These are phyloP conservation scores for Heterobasidion parviporum DNA, from an alignment of 1,284 basidiomycete species.

Conservation along the genomic window DNA sequence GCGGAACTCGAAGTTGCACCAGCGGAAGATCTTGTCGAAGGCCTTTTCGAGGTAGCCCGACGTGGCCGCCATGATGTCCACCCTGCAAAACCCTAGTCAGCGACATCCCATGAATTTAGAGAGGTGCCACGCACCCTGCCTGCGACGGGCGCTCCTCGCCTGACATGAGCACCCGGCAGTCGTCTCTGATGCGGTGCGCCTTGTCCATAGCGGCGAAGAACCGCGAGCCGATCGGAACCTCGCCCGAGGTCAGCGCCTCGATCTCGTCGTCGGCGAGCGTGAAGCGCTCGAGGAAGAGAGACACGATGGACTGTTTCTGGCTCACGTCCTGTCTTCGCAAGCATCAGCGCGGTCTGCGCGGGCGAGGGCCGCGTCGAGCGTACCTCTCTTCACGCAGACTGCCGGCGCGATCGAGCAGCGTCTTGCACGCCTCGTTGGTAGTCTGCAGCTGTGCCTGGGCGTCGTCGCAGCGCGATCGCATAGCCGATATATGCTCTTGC, in stretches of 20 bases:
- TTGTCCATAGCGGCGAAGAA: constrained; percentile 88
- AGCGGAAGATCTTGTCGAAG: constrained; percentile 84
- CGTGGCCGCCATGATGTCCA: constrained; percentile 85
- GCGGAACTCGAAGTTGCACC: constrained; percentile 82
- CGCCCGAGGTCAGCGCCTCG: constrained; percentile 68
- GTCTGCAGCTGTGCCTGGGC: constrained; percentile 72
- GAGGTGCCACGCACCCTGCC: constrained; percentile 55
- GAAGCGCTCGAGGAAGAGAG: constrained; percentile 78
- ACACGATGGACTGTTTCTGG: constrained; percentile 65
- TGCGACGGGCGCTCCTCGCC: constrained; percentile 77
- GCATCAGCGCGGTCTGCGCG: not conserved
- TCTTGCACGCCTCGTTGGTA: constrained; percentile 74
- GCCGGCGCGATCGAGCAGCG: constrained; percentile 82
- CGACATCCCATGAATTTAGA: not conserved
- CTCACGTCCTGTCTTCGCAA: constrained; percentile 54
- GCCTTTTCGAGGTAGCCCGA: constrained; percentile 80
- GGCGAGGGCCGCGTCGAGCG: constrained; percentile 11
- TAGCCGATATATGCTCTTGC: constrained; percentile 66
- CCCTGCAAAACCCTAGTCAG: constrained; percentile 28
- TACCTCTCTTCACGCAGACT: constrained; percentile 78
- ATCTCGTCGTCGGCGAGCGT: constrained; percentile 73
- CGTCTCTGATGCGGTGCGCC: constrained; percentile 73
- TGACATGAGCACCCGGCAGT: constrained; percentile 83
- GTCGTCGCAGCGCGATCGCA: constrained; percentile 77
- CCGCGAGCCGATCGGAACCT: constrained; percentile 62